Evolutionary conservation across 2,329 filamentous ascomycete genomes (phyloP).

Genomic region (Echinosphaeria canescens): DNA sequence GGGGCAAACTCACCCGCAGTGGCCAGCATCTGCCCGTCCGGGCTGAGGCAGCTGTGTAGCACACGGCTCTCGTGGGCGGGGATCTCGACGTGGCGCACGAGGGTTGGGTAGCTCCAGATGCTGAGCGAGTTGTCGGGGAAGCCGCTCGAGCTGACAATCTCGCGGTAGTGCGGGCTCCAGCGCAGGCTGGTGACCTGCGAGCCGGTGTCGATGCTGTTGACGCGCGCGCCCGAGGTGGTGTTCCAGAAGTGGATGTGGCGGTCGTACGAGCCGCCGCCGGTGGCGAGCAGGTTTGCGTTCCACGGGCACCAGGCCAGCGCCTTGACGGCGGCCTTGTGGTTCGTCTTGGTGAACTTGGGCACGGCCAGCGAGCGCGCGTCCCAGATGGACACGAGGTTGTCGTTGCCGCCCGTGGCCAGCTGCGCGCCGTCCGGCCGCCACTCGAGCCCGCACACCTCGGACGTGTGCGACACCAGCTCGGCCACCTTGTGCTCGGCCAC

Average conservation of each 20-base stretch:
- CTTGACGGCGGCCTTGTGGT: constrained; percentile 98
- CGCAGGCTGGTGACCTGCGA: constrained; percentile 91
- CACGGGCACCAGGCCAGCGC: constrained; percentile 97
- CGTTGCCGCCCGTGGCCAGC: constrained; percentile 92
- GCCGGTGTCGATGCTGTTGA: constrained; percentile 98
- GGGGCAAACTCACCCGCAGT: constrained; percentile 67
- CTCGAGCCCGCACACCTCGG: constrained; percentile 93
- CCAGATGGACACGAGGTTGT: constrained; percentile 99
- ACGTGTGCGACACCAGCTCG: constrained; percentile 91
- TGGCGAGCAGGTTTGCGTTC: constrained; percentile 93
- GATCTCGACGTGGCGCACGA: constrained; percentile 95
- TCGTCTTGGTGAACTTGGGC: constrained; percentile 98
- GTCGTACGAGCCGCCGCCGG: constrained; percentile 89
- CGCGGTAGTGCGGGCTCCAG: constrained; percentile 94
- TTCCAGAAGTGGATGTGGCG: constrained; percentile 99
- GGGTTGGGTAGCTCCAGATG: constrained; percentile 96
- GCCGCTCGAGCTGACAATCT: constrained; percentile 92
- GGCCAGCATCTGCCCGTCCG: constrained; percentile 93
- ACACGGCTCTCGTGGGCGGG: constrained; percentile 94
- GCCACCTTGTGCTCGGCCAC: constrained; percentile 96
- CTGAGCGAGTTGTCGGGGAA: constrained; percentile 99
- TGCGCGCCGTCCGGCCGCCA: constrained; percentile 95
- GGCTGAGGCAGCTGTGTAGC: constrained; percentile 89
- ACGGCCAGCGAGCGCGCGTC: constrained; percentile 83
- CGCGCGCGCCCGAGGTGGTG: constrained; percentile 86